Base-by-base conservation (phyloP, 225 moss, liverwort and hornwort genomes). In the Ulota crispa region DNA sequence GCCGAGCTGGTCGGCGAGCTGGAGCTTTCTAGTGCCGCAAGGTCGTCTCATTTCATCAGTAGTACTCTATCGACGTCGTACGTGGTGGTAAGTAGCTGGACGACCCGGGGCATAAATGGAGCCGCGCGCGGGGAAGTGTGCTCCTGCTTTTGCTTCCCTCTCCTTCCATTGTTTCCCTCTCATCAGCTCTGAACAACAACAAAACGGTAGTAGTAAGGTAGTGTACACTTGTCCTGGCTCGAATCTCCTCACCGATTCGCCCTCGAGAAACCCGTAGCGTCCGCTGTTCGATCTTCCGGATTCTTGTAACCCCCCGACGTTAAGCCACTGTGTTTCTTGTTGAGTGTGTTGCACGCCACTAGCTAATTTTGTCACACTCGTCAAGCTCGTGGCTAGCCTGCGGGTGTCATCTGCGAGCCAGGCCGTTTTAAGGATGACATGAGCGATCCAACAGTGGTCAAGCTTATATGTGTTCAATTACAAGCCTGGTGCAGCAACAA, bases 241-340 rank as follows among this genome's bases (percentile, higher is more conserved):
- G 57, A 73, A 56, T 73, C 73, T 63, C 30, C 30, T 62, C 7
- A 39, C 19, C 30, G 81, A 75, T 82, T 75, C 53, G 37, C 52
- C 75, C 75, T 36, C 76, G 43, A 75, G 82, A 68, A 75, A 68
- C 76, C 63, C 76, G 76, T 76, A 31, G 62, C 47, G 28, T 2
- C 81, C 72, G 53, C 62, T 47, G 72, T 9, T 78, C 73, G 77
- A 77, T 79, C 73, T 73, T 73, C 73, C 27, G 36, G 79, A 73
- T 78, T 83, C 83, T 83, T 73, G 83, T 83, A 83, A 83, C 83
- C 67, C 77, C 78, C 83, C 78, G 76, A 73, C 78, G 78, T 73
- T 83, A 73, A 78, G 57, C 73, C 34, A 72, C 36, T 65, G 65
- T 36, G 3, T 20, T 36, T 9, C 39, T 26, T 68, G 42, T 72